Evolutionary conservation across 2,329 filamentous ascomycete genomes (phyloP).

Genomic region (Penicillium oxalicum): DNA sequence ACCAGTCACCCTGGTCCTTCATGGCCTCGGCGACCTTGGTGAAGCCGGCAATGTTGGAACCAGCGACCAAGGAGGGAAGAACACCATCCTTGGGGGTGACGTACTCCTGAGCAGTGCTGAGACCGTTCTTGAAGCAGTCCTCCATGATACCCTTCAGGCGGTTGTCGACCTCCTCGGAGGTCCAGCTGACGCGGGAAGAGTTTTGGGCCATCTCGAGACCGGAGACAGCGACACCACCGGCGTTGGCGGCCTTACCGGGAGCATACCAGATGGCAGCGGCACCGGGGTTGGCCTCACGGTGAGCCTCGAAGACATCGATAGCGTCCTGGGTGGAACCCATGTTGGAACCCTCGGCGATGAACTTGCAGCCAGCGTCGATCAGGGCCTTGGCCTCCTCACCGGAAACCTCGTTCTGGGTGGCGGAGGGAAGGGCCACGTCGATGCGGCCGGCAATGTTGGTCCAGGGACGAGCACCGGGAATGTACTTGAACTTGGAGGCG

Average conservation of each 20-base stretch:
- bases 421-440: conserved; percentile 85
- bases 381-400: conserved; percentile 82
- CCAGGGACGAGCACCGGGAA: conserved; percentile 86
- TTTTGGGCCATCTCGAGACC: conserved; percentile 99
- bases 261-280: conserved; percentile 81
- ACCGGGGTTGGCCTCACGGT: conserved; percentile 60
- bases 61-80: conserved; percentile 83
- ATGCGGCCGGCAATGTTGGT: conserved; percentile 72
- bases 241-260: conserved; percentile 94
- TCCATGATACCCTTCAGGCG: conserved; percentile 95
- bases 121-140: conserved; percentile 80
- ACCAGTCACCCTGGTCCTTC: conserved; percentile 97
- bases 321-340: conserved; percentile 98
- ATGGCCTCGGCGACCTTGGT: conserved; percentile 93
- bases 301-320: conserved; percentile 85
- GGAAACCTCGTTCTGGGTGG: conserved; percentile 96
- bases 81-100: conserved; percentile 71
- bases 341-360: conserved; percentile 95
- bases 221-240: conserved; percentile 92
- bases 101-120: conserved; percentile 85
- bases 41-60: conserved; percentile 96
- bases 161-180: conserved; percentile 78
- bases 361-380: conserved; percentile 68
- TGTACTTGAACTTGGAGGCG: conserved; percentile 70
- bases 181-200: conserved; percentile 79